Evolutionary conservation across 495 filamentous ascomycete species (phyloP), one percentile per base, ranked within the genome.

Genomic region (Aspergillus bertholletiae): DNA sequence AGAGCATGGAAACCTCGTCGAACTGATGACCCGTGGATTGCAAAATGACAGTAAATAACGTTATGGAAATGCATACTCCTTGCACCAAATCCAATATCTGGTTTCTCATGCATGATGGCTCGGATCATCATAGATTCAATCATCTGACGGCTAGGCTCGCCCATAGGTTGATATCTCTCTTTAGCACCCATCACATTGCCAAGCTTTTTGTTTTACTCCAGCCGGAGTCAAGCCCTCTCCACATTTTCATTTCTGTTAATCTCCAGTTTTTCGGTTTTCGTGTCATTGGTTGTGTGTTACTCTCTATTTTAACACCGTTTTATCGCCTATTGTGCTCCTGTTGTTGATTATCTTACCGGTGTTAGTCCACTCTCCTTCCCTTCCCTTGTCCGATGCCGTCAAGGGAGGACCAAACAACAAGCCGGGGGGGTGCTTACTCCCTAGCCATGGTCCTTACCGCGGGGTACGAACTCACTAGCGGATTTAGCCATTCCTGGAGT

Each of bases 171-270:
- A 37, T 15, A 1, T n/a, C 34, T 15, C 13, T 37, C 34, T 13
- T 15, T 37, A n/a, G 34, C 17, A 37, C 34, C 39, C 18, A 12
- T 22, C 18, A 43, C 20, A 43, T 20, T 43, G 39, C 39, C 39
- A 43, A 43, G 39, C 39, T 43, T 43, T n/a, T n/a, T n/a, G n/a
- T n/a, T 40, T 22, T 43, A 21, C 39, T 43, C 39, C 39, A 43
- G 39, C 21, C 20, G 21, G 39, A 21, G 39, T 18, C 39, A 43
- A 43, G 39, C 20, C 13, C 39, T 43, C 39, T 43, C 39, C 39
- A 43, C 39, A 18, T 43, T 43, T 40, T 43, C 39, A 7, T 20
- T 9, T 7, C n/a, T n/a, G n/a, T n/a, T 21, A 18, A 2, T 43
- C 39, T 43, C 20, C 39, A 43, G 17, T 5, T 21, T 22, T 37